Evolutionary conservation across 768 basidiomycete genomes (phyloP).

Genomic region (Chalciporus piperatus): DNA sequence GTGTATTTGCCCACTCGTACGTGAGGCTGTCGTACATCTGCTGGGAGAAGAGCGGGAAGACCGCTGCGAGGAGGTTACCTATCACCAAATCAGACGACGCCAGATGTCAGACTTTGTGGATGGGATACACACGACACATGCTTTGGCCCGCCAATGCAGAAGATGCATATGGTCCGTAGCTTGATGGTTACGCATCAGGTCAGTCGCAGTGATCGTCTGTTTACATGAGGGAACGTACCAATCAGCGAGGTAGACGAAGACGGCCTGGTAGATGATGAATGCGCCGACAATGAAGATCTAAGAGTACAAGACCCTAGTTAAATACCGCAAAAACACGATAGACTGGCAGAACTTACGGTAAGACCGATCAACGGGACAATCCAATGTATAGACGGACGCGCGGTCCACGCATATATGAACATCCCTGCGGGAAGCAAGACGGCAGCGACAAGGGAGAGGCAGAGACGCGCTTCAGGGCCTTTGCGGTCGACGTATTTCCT

Average conservation of each 20-base stretch:
- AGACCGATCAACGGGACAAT: constrained; percentile 38
- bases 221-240: constrained; percentile 38
- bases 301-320: not conserved
- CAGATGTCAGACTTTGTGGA: too few species aligned
- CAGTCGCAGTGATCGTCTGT: not conserved
- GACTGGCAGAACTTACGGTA: constrained; percentile 16
- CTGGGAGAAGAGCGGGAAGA: constrained; percentile 62
- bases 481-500: constrained; percentile 28
- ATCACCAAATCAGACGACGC: not conserved
- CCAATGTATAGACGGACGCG: constrained; percentile 56
- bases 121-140: constrained; percentile 44
- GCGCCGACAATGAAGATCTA: constrained; percentile 50
- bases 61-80: constrained; percentile 50
- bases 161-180: constrained; percentile 62
- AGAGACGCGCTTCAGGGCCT: constrained; percentile 61
- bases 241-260: constrained; percentile 63
- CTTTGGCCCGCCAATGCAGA: constrained; percentile 69
- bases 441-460: constrained; percentile 51
- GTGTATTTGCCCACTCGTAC: constrained; percentile 59
- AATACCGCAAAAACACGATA: not conserved
- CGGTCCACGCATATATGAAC: constrained; percentile 74
- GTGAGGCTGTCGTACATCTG: constrained; percentile 56
- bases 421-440: constrained; percentile 56
- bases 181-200: constrained; percentile 1
- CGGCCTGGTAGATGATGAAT: constrained; percentile 55